These are phyloP conservation scores for Picea abies DNA, from an alignment of 83 land plant genomes.

Conservation along the genomic window DNA sequence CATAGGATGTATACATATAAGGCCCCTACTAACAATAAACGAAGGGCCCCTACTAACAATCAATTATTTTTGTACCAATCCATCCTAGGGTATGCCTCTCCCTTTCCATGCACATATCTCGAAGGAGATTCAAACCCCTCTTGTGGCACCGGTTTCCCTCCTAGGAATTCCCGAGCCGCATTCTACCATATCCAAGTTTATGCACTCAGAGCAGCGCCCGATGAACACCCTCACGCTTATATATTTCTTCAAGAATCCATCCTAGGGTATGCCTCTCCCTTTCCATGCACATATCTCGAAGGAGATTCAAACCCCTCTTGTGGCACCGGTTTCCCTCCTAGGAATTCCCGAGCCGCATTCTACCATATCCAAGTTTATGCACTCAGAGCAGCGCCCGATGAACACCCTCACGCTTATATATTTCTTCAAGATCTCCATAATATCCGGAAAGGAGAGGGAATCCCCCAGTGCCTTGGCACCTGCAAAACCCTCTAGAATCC, in stretches of 20 bases:
- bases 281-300: conserved; percentile 36
- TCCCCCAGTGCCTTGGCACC: conserved; percentile 21
- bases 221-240: conserved; percentile 90
- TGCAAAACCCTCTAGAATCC: conserved; percentile 55
- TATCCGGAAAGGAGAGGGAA: conserved; percentile 50
- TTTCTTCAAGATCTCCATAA: conserved; percentile 61
- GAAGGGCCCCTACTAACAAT: no score
- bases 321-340: conserved; percentile 72
- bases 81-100: no score
- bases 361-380: conserved; percentile 68
- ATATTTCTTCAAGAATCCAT: conserved; percentile 72
- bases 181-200: conserved; percentile 59
- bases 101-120: conserved; percentile 2
- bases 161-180: conserved; percentile 90
- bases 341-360: conserved; percentile 83
- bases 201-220: conserved; percentile 87
- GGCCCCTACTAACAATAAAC: no score
- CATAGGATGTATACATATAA: no score
- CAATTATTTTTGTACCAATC: no score
- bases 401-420: conserved; percentile 89
- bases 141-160: conserved; percentile 68
- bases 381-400: conserved; percentile 86
- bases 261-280: no score
- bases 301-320: conserved; percentile 94
- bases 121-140: conserved; percentile 96